Evolutionary conservation across 768 basidiomycete species (phyloP).

Genomic region (Chalciporus sphaerocephalus): DNA sequence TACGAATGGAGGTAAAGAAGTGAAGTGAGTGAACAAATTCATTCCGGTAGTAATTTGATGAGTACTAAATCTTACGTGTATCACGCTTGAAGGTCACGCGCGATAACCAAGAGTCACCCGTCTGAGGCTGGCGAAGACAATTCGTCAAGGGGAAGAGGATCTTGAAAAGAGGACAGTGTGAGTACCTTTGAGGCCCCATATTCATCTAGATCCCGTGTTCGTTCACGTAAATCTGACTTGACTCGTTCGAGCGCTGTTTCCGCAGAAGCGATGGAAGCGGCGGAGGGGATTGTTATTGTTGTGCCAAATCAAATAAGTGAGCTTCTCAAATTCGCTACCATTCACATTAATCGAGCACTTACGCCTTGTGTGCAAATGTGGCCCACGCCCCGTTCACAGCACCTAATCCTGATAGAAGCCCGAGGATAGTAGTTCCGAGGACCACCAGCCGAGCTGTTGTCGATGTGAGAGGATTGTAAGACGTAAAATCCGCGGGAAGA

Average conservation of each 20-base stretch:
- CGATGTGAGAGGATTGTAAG: conserved; percentile 42
- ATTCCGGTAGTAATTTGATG: neutral
- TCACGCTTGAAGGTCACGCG: conserved; percentile 31
- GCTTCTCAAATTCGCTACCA: conserved; percentile 1
- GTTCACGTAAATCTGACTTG: conserved; percentile 50
- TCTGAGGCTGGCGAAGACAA: conserved; percentile 17
- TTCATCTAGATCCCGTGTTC: conserved; percentile 26
- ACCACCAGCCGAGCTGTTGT: conserved; percentile 64
- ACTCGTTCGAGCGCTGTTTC: conserved; percentile 58
- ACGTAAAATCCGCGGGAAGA: conserved; percentile 48
- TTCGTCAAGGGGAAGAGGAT: conserved; percentile 7
- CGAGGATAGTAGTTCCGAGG: conserved; percentile 75
- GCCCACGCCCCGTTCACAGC: conserved; percentile 65
- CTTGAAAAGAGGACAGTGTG: conserved; percentile 1
- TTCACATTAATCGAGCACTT: conserved; percentile 19
- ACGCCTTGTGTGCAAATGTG: conserved; percentile 22
- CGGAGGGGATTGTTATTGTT: conserved; percentile 22
- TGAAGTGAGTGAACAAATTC: neutral
- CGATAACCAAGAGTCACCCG: conserved; percentile 27
- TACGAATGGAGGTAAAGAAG: conserved; percentile 11
- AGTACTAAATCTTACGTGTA: conserved; percentile 24
- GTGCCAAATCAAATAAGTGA: conserved; percentile 6
- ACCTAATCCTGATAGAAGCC: conserved; percentile 75
- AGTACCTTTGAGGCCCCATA: conserved; percentile 24
- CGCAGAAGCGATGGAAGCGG: conserved; percentile 41